phyloP scores from a whole-genome alignment of 495 filamentous ascomycete species.

The Tirmania nivea region DNA sequence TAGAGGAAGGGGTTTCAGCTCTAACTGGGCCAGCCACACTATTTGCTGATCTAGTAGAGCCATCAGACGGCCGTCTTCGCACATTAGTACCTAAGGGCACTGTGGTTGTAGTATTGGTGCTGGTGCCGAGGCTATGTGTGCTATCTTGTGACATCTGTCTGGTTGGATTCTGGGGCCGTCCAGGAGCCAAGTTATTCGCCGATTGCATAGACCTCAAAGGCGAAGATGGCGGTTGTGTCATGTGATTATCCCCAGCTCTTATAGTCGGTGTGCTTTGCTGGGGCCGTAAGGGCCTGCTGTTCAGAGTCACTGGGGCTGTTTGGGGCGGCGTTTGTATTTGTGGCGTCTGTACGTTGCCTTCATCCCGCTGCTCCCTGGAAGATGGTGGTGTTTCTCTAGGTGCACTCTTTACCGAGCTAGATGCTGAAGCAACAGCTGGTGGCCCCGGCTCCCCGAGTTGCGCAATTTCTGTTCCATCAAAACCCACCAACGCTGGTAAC shows the following conservation, averaged over 20 bases:
- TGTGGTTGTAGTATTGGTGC: too few species aligned
- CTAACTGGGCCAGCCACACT: neutral
- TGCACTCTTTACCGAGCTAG: neutral
- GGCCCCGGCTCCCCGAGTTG: neutral
- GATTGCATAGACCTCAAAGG: neutral
- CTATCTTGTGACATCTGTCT: slow-evolving; percentile 1
- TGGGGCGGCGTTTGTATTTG: neutral
- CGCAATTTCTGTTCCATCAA: slow-evolving; percentile 44
- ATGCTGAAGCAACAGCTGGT: neutral
- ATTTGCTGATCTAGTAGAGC: slow-evolving; percentile 14
- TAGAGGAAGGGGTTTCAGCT: neutral
- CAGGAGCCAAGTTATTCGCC: neutral
- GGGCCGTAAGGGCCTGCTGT: neutral
- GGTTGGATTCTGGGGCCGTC: neutral
- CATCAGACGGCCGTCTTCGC: slow-evolving; percentile 14
- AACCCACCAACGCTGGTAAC: slow-evolving; percentile 56
- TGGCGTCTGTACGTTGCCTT: neutral
- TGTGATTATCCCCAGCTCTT: neutral
- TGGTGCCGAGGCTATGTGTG: slow-evolving; percentile 1
- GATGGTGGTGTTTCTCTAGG: neutral
- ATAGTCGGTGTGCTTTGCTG: neutral
- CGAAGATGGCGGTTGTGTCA: neutral
- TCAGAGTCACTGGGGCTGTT: neutral
- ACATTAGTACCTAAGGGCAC: neutral
- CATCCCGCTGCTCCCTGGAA: too few species aligned